These are phyloP conservation scores for Paraphoma sp. DNA, from an alignment of 2,329 filamentous ascomycete species.

Conservation along the genomic window DNA sequence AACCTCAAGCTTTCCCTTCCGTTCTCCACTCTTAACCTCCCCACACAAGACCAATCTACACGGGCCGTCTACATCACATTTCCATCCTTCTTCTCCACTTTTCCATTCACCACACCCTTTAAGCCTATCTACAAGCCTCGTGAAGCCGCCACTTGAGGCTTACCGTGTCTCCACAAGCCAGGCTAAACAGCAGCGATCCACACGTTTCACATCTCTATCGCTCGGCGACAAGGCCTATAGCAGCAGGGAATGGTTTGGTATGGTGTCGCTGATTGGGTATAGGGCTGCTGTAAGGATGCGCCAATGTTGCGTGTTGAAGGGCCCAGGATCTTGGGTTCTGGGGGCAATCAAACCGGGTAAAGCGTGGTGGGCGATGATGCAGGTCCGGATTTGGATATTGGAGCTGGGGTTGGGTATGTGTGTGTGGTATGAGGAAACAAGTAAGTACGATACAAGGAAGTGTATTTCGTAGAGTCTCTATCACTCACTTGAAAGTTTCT, in stretches of 20 bases:
- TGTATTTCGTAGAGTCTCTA: too few species aligned
- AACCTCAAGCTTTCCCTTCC: neutral
- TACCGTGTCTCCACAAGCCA: slow-evolving; percentile 1
- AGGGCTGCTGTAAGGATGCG: neutral
- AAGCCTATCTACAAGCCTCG: slow-evolving; percentile 36
- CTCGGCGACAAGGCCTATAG: slow-evolving; percentile 5
- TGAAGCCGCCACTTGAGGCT: neutral
- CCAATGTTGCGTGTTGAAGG: too few species aligned
- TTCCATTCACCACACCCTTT: slow-evolving; percentile 18
- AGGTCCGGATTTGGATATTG: too few species aligned
- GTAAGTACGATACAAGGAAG: too few species aligned
- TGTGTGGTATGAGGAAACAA: too few species aligned
- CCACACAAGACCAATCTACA: slow-evolving; percentile 7
- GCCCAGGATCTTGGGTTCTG: too few species aligned
- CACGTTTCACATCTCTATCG: slow-evolving; percentile 8
- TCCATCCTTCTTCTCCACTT: slow-evolving; percentile 30
- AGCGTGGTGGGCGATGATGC: too few species aligned
- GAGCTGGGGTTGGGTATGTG: too few species aligned
- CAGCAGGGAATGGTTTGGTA: too few species aligned
- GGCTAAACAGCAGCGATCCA: neutral
- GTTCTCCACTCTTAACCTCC: neutral
- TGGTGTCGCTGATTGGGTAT: neutral
- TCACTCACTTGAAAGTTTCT: too few species aligned
- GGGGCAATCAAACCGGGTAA: too few species aligned
- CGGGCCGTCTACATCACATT: slow-evolving; percentile 16